These are phyloP conservation scores for Magnusiomyces sp. DNA, from an alignment of 1,139 yeast species.

Conservation along the genomic window DNA sequence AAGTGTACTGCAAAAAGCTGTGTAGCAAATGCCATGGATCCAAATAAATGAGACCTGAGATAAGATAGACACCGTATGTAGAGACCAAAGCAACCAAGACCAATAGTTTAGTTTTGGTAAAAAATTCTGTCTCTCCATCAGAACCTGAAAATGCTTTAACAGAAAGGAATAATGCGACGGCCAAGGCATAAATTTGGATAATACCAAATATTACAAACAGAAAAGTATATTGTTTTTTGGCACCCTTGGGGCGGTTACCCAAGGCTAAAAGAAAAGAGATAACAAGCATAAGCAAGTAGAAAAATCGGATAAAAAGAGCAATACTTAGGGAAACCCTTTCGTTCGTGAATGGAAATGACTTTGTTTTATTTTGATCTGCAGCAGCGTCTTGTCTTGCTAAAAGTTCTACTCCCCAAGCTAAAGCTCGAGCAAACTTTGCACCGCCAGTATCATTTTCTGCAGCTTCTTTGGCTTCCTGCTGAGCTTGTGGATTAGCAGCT, in stretches of 20 bases:
- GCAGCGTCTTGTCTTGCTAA: neutral
- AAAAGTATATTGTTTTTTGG: constrained; percentile 28
- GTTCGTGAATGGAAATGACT: constrained; percentile 9
- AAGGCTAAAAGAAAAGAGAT: constrained; percentile 36
- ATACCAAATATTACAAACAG: constrained; percentile 33
- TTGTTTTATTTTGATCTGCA: neutral
- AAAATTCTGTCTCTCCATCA: constrained; percentile 7
- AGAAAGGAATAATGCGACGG: constrained; percentile 34
- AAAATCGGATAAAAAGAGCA: constrained; percentile 31
- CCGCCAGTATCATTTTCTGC: neutral
- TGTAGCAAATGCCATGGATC: constrained; percentile 96
- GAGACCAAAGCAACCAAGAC: constrained; percentile 78
- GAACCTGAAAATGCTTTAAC: constrained; percentile 27
- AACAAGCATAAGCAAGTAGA: constrained; percentile 31
- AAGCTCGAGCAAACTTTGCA: neutral
- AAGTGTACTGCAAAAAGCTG: constrained; percentile 74
- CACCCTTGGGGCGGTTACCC: constrained; percentile 38
- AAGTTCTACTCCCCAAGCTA: neutral
- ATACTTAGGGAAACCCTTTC: constrained; percentile 23
- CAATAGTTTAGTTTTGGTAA: constrained; percentile 27
- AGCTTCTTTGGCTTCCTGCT: neutral
- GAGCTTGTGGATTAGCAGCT: constrained; percentile 26
- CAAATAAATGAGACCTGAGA: constrained; percentile 61
- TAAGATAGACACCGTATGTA: constrained; percentile 82
- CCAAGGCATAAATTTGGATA: constrained; percentile 33